phyloP scores from a whole-genome alignment of 495 filamentous ascomycete genomes.

The Tuber brumale region DNA sequence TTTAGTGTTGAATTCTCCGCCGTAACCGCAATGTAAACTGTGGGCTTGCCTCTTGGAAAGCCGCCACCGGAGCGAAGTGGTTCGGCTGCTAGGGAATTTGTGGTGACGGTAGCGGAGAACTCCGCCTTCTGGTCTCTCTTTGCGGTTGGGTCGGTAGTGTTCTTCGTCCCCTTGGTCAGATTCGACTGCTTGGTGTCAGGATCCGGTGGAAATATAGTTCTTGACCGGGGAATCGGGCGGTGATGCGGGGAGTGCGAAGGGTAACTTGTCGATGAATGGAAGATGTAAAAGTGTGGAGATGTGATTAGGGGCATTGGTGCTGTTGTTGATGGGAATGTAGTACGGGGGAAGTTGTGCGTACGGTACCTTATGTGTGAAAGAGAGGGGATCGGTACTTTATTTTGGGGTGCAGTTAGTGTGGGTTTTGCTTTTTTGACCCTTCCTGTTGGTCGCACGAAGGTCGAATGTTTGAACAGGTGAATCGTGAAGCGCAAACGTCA shows the following conservation, averaged over 20 bases:
- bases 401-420: background rate
- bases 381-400: background rate
- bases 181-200: constrained; percentile 16
- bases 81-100: constrained; percentile 60
- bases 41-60: constrained; percentile 53
- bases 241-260: constrained; percentile 20
- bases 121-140: constrained; percentile 46
- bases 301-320: constrained; percentile 14
- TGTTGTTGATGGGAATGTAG: constrained; percentile 16
- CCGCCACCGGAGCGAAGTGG: constrained; percentile 50
- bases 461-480: background rate
- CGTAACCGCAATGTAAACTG: constrained; percentile 50
- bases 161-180: constrained; percentile 25
- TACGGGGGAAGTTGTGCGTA: constrained; percentile 9
- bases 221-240: constrained; percentile 20
- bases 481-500: background rate
- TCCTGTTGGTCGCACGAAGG: background rate
- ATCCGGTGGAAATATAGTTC: constrained; percentile 15
- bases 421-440: background rate
- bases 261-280: constrained; percentile 5
- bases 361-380: constrained; percentile 25
- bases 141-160: constrained; percentile 46
- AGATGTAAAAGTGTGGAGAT: constrained; percentile 5
- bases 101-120: constrained; percentile 52
- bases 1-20: constrained; percentile 43